A percentile compares a stretch with the other conserved stretches of the same genome.
phyloP scores from a whole-genome alignment of 2,329 filamentous ascomycete genomes.

The Clonostachys rhizophaga region DNA sequence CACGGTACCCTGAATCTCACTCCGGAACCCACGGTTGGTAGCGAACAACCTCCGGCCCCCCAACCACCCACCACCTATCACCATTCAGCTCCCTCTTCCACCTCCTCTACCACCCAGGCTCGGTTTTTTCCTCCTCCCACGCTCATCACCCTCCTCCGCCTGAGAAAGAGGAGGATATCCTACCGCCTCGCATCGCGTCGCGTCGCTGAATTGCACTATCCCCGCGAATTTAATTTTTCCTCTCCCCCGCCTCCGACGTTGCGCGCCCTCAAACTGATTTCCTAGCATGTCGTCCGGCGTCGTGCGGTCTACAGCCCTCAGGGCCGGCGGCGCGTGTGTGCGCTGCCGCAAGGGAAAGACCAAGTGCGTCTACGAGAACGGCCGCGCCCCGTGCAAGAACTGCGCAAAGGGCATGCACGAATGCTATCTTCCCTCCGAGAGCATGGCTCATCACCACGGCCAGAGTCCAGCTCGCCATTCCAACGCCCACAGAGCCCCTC shows the following conservation, averaged over 20 bases:
- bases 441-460: slow-evolving; percentile 53
- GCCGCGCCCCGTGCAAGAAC: slow-evolving; percentile 58
- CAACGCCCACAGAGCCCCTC: slow-evolving; percentile 41
- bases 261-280: background rate
- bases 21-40: too few species aligned
- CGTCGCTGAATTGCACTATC: background rate
- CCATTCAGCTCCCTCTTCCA: too few species aligned
- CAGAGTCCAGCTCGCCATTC: slow-evolving; percentile 49
- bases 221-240: background rate
- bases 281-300: slow-evolving; percentile 28
- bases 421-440: slow-evolving; percentile 58
- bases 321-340: slow-evolving; percentile 57
- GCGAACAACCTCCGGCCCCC: too few species aligned
- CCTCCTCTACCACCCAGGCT: background rate
- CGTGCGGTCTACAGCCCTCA: slow-evolving; percentile 53
- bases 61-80: too few species aligned
- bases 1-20: too few species aligned
- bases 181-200: background rate
- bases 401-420: slow-evolving; percentile 61
- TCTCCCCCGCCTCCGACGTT: background rate
- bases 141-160: background rate
- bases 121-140: background rate
- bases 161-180: background rate
- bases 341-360: slow-evolving; percentile 62
- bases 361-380: slow-evolving; percentile 60